These are phyloP conservation scores for Torulaspora indica DNA, from an alignment of 805 yeast species.

Conservation along the genomic window DNA sequence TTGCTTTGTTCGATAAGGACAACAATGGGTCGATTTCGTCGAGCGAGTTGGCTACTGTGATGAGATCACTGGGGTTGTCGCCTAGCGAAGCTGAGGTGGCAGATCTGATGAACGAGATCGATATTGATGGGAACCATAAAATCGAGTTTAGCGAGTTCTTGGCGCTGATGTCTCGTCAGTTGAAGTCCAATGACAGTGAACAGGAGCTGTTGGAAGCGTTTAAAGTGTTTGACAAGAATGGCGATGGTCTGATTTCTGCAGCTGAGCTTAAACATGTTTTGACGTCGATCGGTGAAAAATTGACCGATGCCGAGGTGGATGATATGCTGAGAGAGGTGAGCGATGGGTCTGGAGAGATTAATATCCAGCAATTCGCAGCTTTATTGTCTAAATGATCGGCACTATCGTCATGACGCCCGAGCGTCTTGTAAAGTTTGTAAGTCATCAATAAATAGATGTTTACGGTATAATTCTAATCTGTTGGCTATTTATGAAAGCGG, in stretches of 20 bases:
- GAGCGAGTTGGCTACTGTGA: conserved; percentile 92
- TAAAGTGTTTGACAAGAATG: conserved; percentile 94
- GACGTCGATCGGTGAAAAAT: conserved; percentile 95
- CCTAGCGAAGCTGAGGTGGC: conserved; percentile 95
- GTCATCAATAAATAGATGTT: conserved; percentile 1
- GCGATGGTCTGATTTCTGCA: conserved; percentile 94
- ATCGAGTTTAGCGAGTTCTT: conserved; percentile 79
- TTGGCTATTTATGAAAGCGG: conserved; percentile 29
- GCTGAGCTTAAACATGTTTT: conserved; percentile 95
- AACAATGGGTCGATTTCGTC: conserved; percentile 96
- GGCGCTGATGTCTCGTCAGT: conserved; percentile 85
- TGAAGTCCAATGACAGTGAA: conserved; percentile 95
- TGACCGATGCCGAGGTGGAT: conserved; percentile 94
- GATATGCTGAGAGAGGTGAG: conserved; percentile 96
- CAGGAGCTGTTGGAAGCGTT: conserved; percentile 97
- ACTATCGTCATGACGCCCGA: neutral
- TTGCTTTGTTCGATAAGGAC: conserved; percentile 93
- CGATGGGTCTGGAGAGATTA: conserved; percentile 94
- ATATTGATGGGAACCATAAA: conserved; percentile 88
- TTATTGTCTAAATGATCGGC: conserved; percentile 64
- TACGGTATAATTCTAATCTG: neutral
- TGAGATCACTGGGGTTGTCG: conserved; percentile 98
- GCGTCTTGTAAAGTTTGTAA: no score
- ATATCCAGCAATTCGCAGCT: conserved; percentile 93
- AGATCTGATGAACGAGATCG: conserved; percentile 96